These are phyloP conservation scores for Ganoderma lucidum DNA, from an alignment of 1,284 basidiomycete genomes.

Conservation along the genomic window DNA sequence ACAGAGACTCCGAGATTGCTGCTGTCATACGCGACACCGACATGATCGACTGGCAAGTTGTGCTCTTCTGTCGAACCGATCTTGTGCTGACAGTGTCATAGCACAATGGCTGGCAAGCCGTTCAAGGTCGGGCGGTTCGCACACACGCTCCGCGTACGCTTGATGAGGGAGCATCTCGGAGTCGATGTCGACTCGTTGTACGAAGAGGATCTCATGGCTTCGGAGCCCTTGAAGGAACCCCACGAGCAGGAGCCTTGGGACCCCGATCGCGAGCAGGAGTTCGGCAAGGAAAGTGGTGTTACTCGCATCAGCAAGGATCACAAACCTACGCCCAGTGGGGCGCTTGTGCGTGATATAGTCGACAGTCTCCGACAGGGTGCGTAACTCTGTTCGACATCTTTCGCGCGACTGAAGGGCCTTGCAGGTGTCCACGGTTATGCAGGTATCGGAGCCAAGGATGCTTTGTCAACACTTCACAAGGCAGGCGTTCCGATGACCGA, in stretches of 20 bases:
- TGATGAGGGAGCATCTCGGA: slow-evolving; percentile 98
- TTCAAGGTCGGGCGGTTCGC: slow-evolving; percentile 98
- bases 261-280: slow-evolving; percentile 78
- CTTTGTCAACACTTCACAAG: slow-evolving; percentile 50
- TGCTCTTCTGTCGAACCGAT: not conserved
- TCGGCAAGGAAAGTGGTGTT: slow-evolving; percentile 49
- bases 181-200: slow-evolving; percentile 93
- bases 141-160: slow-evolving; percentile 90
- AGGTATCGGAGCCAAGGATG: slow-evolving; percentile 47
- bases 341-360: slow-evolving; percentile 47
- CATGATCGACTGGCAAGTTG: slow-evolving; percentile 85
- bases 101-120: slow-evolving; percentile 93
- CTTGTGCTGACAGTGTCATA: slow-evolving; percentile 40
- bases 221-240: slow-evolving; percentile 60
- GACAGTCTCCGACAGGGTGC: slow-evolving; percentile 61
- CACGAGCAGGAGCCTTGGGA: slow-evolving; percentile 78
- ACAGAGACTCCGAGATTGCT: slow-evolving; percentile 96
- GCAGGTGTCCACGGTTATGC: slow-evolving; percentile 54
- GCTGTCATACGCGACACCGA: slow-evolving; percentile 96
- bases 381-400: slow-evolving; percentile 7
- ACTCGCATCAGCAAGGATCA: slow-evolving; percentile 43
- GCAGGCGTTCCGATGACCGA: slow-evolving; percentile 51
- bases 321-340: slow-evolving; percentile 46
- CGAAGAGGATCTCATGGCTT: slow-evolving; percentile 75
- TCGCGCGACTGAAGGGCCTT: not conserved